Evolutionary conservation across 2,329 filamentous ascomycete species (phyloP), one percentile per base, ranked within the genome.

Genomic region (Alternaria brassicae): DNA sequence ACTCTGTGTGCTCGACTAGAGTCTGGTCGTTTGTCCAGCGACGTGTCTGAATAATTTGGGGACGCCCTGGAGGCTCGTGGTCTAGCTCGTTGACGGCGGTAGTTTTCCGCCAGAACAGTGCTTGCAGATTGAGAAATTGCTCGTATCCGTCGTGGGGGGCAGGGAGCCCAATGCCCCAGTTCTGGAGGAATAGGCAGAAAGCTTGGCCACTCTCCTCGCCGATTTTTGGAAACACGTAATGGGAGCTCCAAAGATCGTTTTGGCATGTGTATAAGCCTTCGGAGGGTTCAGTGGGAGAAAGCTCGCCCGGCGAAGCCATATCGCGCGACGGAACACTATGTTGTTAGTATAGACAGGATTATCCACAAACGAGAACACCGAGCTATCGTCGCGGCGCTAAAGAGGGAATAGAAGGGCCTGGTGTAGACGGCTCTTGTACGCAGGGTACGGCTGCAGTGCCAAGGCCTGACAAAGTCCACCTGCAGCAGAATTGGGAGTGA

Each of bases 121-220:
- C 57, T 45, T 68, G 65, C 6, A 64, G 39, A 3, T 23, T 25
- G 0, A 58, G 54, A 13, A 64, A 37, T 32, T 60, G 51, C 2
- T 50, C 28, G 15, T n/a, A 13, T 10, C 27, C 3, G 4, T 12
- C n/a, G 36, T 12, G 30, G 19, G 12, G 64, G 21, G 15, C 13
- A 5, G 51, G 40, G 10, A 36, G 32, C 12, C 12, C 9, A 12
- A 37, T 21, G 4, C 30, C 30, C 51, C 51, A 28, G 13, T 17
- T 25, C 8, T 32, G 30, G 28, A 67, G 13, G 23, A 52, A 54
- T 12, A 32, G 27, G 1, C 57, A 49, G 9, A 66, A 44, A 2
- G 39, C 53, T 36, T 60, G 19, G 3, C 47, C 54, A 23, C 41
- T 48, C n/a, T 53, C 41, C 32, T 51, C 19, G 5, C 62, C 62